These are phyloP conservation scores for Oryza rufipogon DNA, from an alignment of 176 grass and related monocot species.

Conservation along the genomic window DNA sequence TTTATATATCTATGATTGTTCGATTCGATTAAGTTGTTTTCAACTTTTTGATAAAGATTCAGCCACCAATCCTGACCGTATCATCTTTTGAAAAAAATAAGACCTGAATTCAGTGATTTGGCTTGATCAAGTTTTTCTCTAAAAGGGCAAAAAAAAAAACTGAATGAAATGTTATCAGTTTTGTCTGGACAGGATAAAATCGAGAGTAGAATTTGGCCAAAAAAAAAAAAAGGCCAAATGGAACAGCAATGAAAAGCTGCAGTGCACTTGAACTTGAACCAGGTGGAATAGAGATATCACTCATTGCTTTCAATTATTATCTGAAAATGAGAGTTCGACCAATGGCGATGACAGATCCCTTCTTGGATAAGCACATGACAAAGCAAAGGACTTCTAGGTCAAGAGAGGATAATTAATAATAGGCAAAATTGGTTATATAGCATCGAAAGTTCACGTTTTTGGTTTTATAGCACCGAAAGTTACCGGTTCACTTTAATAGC, in stretches of 20 bases:
- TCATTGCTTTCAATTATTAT: slow-evolving; percentile 12
- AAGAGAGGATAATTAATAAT: slow-evolving; percentile 22
- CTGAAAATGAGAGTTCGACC: neutral
- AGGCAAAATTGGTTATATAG: no score
- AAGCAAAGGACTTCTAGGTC: neutral
- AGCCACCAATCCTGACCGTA: slow-evolving; percentile 8
- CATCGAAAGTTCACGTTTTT: no score
- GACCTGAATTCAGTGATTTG: neutral
- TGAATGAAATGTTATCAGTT: neutral
- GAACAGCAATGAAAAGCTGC: neutral
- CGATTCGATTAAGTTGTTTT: neutral
- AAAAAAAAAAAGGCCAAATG: neutral
- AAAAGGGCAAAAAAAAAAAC: neutral
- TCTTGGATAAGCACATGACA: slow-evolving; percentile 23
- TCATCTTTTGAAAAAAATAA: neutral
- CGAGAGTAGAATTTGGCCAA: neutral
- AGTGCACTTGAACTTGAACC: neutral
- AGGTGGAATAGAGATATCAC: neutral
- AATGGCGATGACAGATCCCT: neutral
- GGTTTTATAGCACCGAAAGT: no score
- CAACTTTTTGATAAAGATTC: neutral
- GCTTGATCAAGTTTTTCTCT: neutral
- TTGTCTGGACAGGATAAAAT: neutral
- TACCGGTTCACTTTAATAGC: no score
- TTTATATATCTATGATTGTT: neutral